These are phyloP conservation scores for Phytopythium aichiense DNA, from an alignment of 352 stramenopile species.

Conservation along the genomic window DNA sequence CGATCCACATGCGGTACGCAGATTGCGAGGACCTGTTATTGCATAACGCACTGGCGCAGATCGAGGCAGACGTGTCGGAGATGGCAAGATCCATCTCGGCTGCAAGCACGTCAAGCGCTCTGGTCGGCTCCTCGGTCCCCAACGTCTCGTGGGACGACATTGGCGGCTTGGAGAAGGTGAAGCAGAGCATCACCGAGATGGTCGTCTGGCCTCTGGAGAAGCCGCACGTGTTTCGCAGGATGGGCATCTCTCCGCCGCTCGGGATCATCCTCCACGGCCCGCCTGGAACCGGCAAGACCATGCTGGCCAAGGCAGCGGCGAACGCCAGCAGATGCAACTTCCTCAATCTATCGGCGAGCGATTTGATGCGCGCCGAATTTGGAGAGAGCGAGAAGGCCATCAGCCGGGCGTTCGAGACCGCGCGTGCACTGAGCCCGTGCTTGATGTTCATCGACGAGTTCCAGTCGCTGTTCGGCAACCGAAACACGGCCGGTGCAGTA, in stretches of 20 bases:
- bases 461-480: constrained; percentile 79
- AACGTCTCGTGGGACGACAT: constrained; percentile 76
- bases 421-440: constrained; percentile 69
- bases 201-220: constrained; percentile 84
- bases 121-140: constrained; percentile 43
- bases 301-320: constrained; percentile 79
- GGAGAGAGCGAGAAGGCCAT: constrained; percentile 85
- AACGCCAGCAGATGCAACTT: constrained; percentile 83
- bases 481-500: constrained; percentile 60
- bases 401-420: constrained; percentile 62
- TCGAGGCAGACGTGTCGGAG: constrained; percentile 43
- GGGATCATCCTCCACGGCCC: constrained; percentile 78
- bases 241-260: constrained; percentile 75
- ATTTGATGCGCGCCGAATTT: constrained; percentile 79
- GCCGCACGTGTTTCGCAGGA: constrained; percentile 69
- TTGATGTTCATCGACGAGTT: constrained; percentile 89
- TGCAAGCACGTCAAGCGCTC: constrained; percentile 23
- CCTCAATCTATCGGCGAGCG: constrained; percentile 68
- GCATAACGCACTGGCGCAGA: not conserved
- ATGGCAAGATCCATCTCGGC: constrained; percentile 44
- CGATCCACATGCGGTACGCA: constrained; percentile 19
- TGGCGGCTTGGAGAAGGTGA: constrained; percentile 60
- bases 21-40: not conserved
- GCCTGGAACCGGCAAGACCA: constrained; percentile 82
- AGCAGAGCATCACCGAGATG: constrained; percentile 80